Evolutionary conservation across 768 basidiomycete species (phyloP).

Genomic region (Lepiota brunneoincarnata): DNA sequence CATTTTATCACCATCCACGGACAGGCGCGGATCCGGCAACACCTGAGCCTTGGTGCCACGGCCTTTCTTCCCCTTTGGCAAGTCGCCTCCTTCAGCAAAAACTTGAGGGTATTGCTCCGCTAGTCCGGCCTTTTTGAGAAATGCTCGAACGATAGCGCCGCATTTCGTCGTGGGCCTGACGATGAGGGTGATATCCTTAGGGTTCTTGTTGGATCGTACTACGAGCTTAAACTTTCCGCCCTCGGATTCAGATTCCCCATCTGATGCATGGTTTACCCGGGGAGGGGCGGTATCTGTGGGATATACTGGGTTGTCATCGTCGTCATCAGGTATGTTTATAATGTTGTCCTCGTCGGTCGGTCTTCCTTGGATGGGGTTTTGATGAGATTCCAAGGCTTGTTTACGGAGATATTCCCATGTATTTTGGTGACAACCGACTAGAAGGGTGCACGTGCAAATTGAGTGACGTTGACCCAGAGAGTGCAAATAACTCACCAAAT

Average conservation of each 20-base stretch:
- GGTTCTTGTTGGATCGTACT: slow-evolving; percentile 52
- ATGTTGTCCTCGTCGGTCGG: slow-evolving; percentile 1
- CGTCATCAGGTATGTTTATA: slow-evolving; percentile 13
- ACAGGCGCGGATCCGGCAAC: slow-evolving; percentile 44
- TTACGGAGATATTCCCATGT: slow-evolving; percentile 63
- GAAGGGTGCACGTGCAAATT: neutral
- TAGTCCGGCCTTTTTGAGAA: slow-evolving; percentile 65
- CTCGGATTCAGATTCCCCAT: slow-evolving; percentile 40
- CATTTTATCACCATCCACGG: slow-evolving; percentile 73
- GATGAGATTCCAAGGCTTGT: slow-evolving; percentile 18
- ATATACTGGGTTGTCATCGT: slow-evolving; percentile 7
- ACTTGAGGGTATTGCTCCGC: slow-evolving; percentile 47
- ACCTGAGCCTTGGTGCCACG: slow-evolving; percentile 15
- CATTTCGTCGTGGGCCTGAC: slow-evolving; percentile 78
- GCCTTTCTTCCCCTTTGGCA: slow-evolving; percentile 16
- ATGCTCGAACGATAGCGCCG: slow-evolving; percentile 71
- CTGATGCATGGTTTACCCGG: slow-evolving; percentile 25
- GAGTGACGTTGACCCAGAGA: neutral
- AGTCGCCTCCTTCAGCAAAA: slow-evolving; percentile 21
- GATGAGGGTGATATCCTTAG: slow-evolving; percentile 57
- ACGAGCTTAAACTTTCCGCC: slow-evolving; percentile 64
- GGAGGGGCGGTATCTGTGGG: slow-evolving; percentile 10
- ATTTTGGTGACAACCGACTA: slow-evolving; percentile 64
- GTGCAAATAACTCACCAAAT: slow-evolving; percentile 43
- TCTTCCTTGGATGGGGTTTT: slow-evolving; percentile 5